Conservation (phyloP, 2,329 filamentous ascomycete genomes). For the Drechmeria coniospora region DNA sequence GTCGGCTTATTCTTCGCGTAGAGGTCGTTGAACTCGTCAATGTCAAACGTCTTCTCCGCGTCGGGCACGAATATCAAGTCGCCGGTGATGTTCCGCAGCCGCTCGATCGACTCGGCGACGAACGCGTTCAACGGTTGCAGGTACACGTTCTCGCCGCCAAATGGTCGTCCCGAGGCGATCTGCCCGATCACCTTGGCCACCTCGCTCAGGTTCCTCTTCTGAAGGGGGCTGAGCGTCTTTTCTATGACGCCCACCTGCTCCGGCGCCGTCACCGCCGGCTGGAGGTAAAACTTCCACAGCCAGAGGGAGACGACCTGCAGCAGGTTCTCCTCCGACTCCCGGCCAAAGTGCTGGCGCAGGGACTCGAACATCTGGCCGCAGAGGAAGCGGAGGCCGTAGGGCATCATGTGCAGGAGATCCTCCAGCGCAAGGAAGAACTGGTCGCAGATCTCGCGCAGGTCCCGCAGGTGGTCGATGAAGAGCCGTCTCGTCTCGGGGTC, state of each 20-base stretch:
- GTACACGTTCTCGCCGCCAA: constrained; percentile 90
- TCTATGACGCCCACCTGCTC: constrained; percentile 91
- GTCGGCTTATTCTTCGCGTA: constrained; percentile 95
- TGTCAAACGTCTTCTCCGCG: constrained; percentile 85
- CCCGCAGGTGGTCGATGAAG: constrained; percentile 88
- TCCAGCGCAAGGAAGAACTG: constrained; percentile 75
- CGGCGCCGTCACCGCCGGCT: constrained; percentile 75
- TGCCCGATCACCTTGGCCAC: constrained; percentile 87
- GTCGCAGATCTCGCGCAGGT: constrained; percentile 86
- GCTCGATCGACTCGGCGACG: constrained; percentile 68
- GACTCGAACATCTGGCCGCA: constrained; percentile 73
- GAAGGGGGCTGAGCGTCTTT: constrained; percentile 71
- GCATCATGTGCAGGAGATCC: constrained; percentile 73
- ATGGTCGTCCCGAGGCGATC: constrained; percentile 73
- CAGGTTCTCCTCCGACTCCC: constrained; percentile 61
- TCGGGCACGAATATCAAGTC: constrained; percentile 71
- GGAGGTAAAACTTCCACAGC: constrained; percentile 88
- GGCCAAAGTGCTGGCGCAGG: constrained; percentile 60
- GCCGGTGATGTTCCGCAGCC: constrained; percentile 59
- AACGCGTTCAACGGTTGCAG: constrained; percentile 90
- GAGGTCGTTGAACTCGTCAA: constrained; percentile 96
- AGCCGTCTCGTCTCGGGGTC: constrained; percentile 83
- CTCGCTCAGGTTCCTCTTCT: constrained; percentile 83
- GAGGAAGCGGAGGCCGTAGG: constrained; percentile 81
- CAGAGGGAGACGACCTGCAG: constrained; percentile 78